phyloP scores from a whole-genome alignment of 345 rosid species.

The Toxicodendron radicans region DNA sequence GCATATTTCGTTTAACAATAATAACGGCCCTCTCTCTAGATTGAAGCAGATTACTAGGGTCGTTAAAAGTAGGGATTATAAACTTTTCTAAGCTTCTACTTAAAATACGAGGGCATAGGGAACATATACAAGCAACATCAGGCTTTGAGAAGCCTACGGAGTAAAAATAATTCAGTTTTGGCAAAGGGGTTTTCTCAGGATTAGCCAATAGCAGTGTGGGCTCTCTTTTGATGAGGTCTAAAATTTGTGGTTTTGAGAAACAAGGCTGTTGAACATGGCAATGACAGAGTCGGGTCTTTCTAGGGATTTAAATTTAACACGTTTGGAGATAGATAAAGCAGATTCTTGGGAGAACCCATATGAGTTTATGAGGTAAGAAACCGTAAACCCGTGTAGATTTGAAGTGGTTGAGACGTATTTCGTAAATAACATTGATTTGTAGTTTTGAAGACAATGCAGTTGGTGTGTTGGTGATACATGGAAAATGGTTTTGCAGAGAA shows the following conservation, averaged over 20 bases:
- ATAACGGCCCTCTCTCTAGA: neutral
- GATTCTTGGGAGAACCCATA: constrained; percentile 23
- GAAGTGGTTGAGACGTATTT: neutral
- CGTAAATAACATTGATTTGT: neutral
- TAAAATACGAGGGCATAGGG: neutral
- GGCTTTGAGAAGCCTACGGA: constrained; percentile 16
- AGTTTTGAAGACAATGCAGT: neutral
- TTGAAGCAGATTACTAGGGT: constrained; percentile 3
- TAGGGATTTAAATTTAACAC: neutral
- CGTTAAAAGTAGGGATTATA: constrained; percentile 17
- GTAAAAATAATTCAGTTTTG: constrained; percentile 15
- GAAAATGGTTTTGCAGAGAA: neutral
- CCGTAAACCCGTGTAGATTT: constrained; percentile 13
- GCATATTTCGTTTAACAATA: neutral
- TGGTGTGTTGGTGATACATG: neutral
- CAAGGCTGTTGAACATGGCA: constrained; percentile 24
- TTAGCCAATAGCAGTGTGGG: constrained; percentile 15
- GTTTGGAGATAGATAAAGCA: constrained; percentile 13
- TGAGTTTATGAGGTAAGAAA: constrained; percentile 24
- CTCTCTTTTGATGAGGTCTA: neutral
- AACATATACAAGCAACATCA: neutral
- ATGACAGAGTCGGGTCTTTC: constrained; percentile 23
- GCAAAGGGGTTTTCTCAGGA: constrained; percentile 1
- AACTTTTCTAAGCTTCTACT: constrained; percentile 13
- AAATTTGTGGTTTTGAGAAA: constrained; percentile 30